Percentiles rank a stretch among this genome's conserved stretches.
Evolutionary conservation across 495 filamentous ascomycete genomes (phyloP).

Genomic region (Lasiosphaeriaceae sp.): DNA sequence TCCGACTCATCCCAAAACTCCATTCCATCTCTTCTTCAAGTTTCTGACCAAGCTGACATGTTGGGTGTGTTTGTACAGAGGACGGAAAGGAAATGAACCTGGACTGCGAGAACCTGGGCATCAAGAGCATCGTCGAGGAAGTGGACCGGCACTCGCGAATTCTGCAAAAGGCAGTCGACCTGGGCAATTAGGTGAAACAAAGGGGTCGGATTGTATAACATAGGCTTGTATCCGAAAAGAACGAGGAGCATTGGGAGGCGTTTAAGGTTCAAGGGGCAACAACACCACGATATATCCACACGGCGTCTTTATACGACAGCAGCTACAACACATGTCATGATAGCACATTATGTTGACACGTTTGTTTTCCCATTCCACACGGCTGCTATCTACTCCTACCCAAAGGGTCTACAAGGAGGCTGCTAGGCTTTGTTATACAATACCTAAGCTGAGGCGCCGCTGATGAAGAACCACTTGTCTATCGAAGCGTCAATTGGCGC

Average conservation of each 20-base stretch:
- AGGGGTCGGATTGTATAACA: not conserved
- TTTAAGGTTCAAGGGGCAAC: conserved; percentile 5
- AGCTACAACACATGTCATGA: not conserved
- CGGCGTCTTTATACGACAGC: not conserved
- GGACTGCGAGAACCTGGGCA: conserved; percentile 69
- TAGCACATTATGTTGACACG: too few species aligned
- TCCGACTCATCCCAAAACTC: too few species aligned
- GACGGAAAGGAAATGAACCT: conserved; percentile 75
- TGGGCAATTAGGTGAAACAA: conserved; percentile 35
- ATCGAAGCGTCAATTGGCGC: conserved; percentile 93
- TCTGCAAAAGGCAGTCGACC: conserved; percentile 74
- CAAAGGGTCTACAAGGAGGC: not conserved
- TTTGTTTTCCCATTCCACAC: too few species aligned
- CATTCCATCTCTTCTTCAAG: not conserved
- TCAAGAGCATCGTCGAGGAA: conserved; percentile 84
- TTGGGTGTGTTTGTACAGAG: conserved; percentile 45
- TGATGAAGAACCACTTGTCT: conserved; percentile 99
- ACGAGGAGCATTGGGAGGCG: conserved; percentile 14
- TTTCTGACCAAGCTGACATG: not conserved
- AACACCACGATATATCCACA: not conserved
- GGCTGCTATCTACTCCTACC: too few species aligned
- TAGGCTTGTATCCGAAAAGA: not conserved
- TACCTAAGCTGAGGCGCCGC: conserved; percentile 61
- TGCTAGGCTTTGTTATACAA: too few species aligned
- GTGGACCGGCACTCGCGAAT: conserved; percentile 82